Percentiles rank a stretch among this genome's conserved stretches.
Conservation (phyloP, 2,329 filamentous ascomycete species). For the Penicillium sp. region DNA sequence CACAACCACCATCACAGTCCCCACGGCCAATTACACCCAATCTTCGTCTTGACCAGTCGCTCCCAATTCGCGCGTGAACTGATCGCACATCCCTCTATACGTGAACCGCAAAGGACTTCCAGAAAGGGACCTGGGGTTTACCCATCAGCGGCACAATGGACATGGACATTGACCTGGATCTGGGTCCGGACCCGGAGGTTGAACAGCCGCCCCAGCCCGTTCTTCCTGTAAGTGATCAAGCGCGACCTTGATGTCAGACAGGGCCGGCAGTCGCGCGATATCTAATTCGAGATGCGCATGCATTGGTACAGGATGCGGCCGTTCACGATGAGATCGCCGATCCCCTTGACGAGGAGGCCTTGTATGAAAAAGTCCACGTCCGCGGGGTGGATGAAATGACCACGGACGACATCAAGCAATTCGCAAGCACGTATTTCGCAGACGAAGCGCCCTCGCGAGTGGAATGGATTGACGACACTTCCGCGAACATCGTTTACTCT, state of each 20-base stretch:
- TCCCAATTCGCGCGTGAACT: background rate
- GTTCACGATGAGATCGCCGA: conserved; percentile 22
- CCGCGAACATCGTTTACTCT: conserved; percentile 77
- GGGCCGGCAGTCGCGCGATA: background rate
- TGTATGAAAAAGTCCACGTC: conserved; percentile 67
- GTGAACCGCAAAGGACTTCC: no score
- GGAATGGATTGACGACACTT: conserved; percentile 94
- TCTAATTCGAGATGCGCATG: conserved; percentile 3
- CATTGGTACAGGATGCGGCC: conserved; percentile 21
- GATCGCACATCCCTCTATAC: background rate
- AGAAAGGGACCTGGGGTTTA: conserved; percentile 5
- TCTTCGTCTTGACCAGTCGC: background rate
- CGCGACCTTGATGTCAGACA: background rate
- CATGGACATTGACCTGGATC: conserved; percentile 65
- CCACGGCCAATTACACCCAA: background rate
- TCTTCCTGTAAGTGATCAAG: conserved; percentile 24
- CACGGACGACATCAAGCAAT: conserved; percentile 71
- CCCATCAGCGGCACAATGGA: conserved; percentile 50
- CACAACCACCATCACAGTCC: background rate
- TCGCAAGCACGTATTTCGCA: conserved; percentile 62
- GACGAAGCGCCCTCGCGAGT: conserved; percentile 54
- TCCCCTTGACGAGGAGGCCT: conserved; percentile 28
- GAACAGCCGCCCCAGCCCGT: conserved; percentile 37
- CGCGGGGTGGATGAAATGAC: conserved; percentile 76
- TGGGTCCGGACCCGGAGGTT: conserved; percentile 47